phyloP scores from a whole-genome alignment of 108 stramenopile species.

The Skeletonema marinoi region DNA sequence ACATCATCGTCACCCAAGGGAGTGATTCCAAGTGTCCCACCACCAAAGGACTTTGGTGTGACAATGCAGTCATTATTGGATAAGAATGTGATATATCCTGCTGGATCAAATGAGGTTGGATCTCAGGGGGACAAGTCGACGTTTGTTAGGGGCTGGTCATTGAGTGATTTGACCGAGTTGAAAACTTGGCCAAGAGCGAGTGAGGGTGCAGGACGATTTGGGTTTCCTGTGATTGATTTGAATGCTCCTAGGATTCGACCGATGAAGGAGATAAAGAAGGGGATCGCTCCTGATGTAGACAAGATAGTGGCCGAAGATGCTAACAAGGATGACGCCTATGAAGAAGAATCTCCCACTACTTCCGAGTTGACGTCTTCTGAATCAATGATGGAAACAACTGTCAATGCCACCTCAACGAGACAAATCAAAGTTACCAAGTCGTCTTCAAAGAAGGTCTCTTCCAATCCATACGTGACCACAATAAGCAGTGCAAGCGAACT shows the following conservation, averaged over 20 bases:
- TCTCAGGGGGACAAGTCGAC: constrained; percentile 7
- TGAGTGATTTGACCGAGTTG: constrained; percentile 66
- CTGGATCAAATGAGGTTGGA: constrained; percentile 11
- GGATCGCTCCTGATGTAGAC: neutral
- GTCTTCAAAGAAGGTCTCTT: neutral
- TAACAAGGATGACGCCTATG: neutral
- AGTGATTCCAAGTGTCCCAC: constrained; percentile 9
- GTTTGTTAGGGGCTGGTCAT: constrained; percentile 54
- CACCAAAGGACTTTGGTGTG: constrained; percentile 51
- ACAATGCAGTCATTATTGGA: constrained; percentile 60
- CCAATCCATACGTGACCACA: constrained; percentile 51
- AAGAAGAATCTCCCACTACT: neutral
- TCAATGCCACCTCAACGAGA: constrained; percentile 2
- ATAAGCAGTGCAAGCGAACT: constrained; percentile 50
- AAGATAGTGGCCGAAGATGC: neutral
- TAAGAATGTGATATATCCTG: constrained; percentile 39
- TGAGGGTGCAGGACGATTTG: constrained; percentile 59
- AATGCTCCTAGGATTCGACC: neutral
- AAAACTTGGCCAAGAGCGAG: constrained; percentile 72
- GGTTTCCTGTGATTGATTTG: constrained; percentile 60
- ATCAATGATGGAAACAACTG: neutral
- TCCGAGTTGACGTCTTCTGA: neutral
- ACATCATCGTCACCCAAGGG: neutral
- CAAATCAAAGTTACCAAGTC: constrained; percentile 16
- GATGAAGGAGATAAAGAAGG: constrained; percentile 20